A percentile compares a stretch with the other conserved stretches of the same genome.
phyloP scores from a whole-genome alignment of 257 asterid species.

The Thymus quinquecostatus region DNA sequence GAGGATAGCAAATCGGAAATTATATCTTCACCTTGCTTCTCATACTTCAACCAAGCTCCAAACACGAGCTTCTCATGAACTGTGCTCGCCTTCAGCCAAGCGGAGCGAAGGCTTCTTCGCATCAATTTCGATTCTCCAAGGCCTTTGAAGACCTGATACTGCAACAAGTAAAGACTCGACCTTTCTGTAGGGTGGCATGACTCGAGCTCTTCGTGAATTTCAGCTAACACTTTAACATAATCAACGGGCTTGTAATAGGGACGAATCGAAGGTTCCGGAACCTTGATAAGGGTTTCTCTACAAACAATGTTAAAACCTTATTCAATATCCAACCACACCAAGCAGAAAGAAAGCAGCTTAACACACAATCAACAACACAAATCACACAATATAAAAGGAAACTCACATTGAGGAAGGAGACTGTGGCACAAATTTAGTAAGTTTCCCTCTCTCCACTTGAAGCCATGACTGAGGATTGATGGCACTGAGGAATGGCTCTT shows the following conservation, averaged over 20 bases:
- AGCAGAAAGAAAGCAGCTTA: slow-evolving; percentile 16
- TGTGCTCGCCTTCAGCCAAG: slow-evolving; percentile 75
- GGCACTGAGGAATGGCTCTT: slow-evolving; percentile 67
- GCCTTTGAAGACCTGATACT: slow-evolving; percentile 95
- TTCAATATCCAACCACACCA: slow-evolving; percentile 20
- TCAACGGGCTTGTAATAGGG: slow-evolving; percentile 90
- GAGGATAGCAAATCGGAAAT: slow-evolving; percentile 72
- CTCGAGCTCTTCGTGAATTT: slow-evolving; percentile 94
- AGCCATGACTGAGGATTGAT: slow-evolving; percentile 98
- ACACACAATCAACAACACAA: slow-evolving; percentile 10
- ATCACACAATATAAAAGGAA: slow-evolving; percentile 2
- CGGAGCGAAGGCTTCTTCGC: slow-evolving; percentile 93
- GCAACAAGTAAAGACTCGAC: slow-evolving; percentile 73
- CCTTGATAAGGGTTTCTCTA: slow-evolving; percentile 93
- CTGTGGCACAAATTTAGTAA: slow-evolving; percentile 60
- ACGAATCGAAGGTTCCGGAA: slow-evolving; percentile 84
- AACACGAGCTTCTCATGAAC: slow-evolving; percentile 81
- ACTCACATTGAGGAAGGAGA: slow-evolving; percentile 84
- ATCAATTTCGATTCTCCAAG: slow-evolving; percentile 86
- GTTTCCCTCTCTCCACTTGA: slow-evolving; percentile 98
- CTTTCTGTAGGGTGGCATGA: slow-evolving; percentile 68
- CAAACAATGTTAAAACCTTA: slow-evolving; percentile 37
- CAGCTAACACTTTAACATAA: slow-evolving; percentile 89
- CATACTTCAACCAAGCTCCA: slow-evolving; percentile 95
- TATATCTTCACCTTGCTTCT: slow-evolving; percentile 85